Base-by-base conservation (phyloP, 2,329 filamentous ascomycete genomes). In the Phialocephala sp. region DNA sequence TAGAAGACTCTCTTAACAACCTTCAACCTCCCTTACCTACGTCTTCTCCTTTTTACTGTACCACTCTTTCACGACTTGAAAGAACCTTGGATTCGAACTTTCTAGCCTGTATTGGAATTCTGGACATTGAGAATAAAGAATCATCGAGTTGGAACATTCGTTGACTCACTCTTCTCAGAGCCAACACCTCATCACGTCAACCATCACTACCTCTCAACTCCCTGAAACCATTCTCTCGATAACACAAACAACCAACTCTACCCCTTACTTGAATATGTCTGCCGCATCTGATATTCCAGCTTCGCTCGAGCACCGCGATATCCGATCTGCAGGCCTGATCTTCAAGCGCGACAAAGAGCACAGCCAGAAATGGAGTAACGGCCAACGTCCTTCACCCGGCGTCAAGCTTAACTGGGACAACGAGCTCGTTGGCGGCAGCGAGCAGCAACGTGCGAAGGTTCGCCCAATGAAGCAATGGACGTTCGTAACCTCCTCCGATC, bases 291-390 rank as follows among this genome's bases (percentile, higher is more conserved):
- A 12, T 14, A 18, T 18, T 41, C 37, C 37, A 3, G 24, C 39
- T 35, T 47, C 72, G 4, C 9, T 73, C 35, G 67, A 72, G 50
- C 67, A 66, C 58, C 68, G 70, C 41, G 75, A 77, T 65, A 72
- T 76, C 62, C 74, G 75, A n/a, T 75, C 74, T 12, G 66, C 66
- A 5, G 65, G 70, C 24, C 64, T 70, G 18, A 54, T 62, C 22
- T 76, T 68, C 69, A 76, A 76, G 67, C 73, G 74, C 50, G 72
- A 74, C 54, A 75, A 72, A 52, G 73, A 76, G 57, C 69, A 74
- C 36, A 60, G 54, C 59, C 54, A 67, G 62, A 77, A 77, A 64
- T 77, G 74, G 75, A 60, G 55, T 50, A 60, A 68, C 45, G 74
- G 75, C 9, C 24, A 32, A 22, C 72, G 74, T 18, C 71, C 71